Evolutionary conservation across 805 yeast genomes (phyloP).

Genomic region (Ogataea trehaloabstinens): DNA sequence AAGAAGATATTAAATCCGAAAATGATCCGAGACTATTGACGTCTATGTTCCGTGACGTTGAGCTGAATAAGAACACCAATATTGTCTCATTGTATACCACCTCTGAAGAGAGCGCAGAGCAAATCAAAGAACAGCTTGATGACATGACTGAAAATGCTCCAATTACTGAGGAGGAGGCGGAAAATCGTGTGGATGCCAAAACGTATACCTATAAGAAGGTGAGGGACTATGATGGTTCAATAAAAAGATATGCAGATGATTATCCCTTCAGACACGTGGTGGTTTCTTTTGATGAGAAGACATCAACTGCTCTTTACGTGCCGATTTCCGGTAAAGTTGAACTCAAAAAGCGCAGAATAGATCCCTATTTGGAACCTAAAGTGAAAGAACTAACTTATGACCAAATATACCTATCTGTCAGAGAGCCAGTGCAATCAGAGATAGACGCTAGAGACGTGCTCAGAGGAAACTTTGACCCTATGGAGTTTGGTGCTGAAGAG

Average conservation of each 20-base stretch:
- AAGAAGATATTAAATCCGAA: constrained; percentile 31
- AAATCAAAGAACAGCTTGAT: constrained; percentile 41
- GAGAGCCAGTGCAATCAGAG: constrained; percentile 75
- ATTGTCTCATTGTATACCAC: constrained; percentile 74
- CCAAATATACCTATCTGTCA: constrained; percentile 56
- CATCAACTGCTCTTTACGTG: constrained; percentile 64
- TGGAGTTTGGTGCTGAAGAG: constrained; percentile 68
- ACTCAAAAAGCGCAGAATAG: constrained; percentile 81
- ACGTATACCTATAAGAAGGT: constrained; percentile 58
- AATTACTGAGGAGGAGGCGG: constrained; percentile 45
- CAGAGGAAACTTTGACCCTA: constrained; percentile 74
- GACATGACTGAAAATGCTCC: constrained; percentile 49
- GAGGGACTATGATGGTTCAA: constrained; percentile 79
- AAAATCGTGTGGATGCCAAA: constrained; percentile 34
- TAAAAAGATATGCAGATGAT: constrained; percentile 40
- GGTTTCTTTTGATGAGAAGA: constrained; percentile 55
- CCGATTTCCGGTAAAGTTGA: constrained; percentile 78
- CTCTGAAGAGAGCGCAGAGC: constrained; percentile 39
- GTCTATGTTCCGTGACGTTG: constrained; percentile 71
- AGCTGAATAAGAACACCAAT: constrained; percentile 60
- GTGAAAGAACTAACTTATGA: constrained; percentile 59
- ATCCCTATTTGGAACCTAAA: constrained; percentile 52
- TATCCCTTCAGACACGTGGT: constrained; percentile 62
- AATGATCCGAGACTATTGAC: constrained; percentile 42
- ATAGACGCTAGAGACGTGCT: constrained; percentile 61